Base-by-base conservation (phyloP, 306 rosid genomes). In the Rosa persica region DNA sequence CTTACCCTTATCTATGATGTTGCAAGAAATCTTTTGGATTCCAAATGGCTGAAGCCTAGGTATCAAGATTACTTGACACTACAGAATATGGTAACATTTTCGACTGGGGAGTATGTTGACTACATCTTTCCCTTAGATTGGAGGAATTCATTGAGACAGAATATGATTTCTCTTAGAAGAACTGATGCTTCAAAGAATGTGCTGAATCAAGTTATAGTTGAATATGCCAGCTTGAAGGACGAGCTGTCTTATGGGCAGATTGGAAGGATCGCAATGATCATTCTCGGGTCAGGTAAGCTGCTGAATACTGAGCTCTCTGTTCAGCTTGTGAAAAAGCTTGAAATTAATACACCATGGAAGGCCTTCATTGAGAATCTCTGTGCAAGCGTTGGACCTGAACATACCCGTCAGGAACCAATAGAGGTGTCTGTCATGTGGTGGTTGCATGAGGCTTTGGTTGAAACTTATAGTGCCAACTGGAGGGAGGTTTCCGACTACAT, bases 1-100 rank as follows among this genome's bases (percentile, higher is more conserved):
- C 87, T 91, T 54, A 65, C 81, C 55, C 78, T 70, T 39, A 82
- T 91, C 68, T 88, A 71, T 48, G 87, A 85, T 77, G 86, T 91
- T 62, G 85, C 86, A 1, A 85, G 79, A 40, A 82, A 80, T 75
- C 91, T 93, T 74, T 52, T 78, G n/a, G 81, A 82, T 75, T 78
- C 83, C 23, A 61, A 81, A 46, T 72, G 70, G 76, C 72, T 82
- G 44, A 69, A 57, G n/a, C 76, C 16, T 8, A 55, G 76, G 23
- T 34, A 39, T 67, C 39, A 34, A 42, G 77, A 68, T 71, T 27
- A 16, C 10, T 70, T 40, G 74, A 8, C 42, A 66, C 60, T 89
- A 76, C 46, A 77, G 55, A 75, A 22, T 2, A 2, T 30, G 23
- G 74, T 47, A 20, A 70, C 58, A 13, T 9, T 36, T 65, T 80